These are phyloP conservation scores for Xylaria arbuscula DNA, from an alignment of 2,329 filamentous ascomycete species.

Conservation along the genomic window DNA sequence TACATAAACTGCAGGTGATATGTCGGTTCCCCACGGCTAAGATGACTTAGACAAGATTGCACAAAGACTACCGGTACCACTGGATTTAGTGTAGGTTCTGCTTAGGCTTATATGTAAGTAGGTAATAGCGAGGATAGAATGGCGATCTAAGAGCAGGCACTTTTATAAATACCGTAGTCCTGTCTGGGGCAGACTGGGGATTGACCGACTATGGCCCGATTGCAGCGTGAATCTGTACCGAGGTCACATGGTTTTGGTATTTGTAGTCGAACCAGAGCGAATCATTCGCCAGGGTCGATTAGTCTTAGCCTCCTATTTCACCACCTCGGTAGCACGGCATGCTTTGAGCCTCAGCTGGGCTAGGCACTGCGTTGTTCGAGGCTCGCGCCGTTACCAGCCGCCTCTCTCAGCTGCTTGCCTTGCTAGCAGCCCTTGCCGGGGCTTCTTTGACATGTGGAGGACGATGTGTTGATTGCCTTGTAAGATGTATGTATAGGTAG, in stretches of 20 bases:
- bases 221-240: not conserved
- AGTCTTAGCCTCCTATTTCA: not conserved
- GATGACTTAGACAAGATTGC: slow-evolving; percentile 1
- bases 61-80: not conserved
- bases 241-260: not conserved
- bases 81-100: no score
- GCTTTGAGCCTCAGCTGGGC: slow-evolving; percentile 24
- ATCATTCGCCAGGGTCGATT: not conserved
- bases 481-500: not conserved
- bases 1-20: slow-evolving; percentile 4
- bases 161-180: not conserved
- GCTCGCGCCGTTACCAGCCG: slow-evolving; percentile 18
- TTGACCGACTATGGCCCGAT: not conserved
- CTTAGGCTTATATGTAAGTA: not conserved
- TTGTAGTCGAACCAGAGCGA: slow-evolving; percentile 6
- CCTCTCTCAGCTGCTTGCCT: slow-evolving; percentile 35
- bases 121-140: not conserved
- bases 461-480: no score
- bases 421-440: slow-evolving; percentile 11
- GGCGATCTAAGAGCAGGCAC: slow-evolving; percentile 6
- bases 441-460: not conserved
- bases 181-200: no score
- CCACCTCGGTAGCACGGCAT: not conserved
- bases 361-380: slow-evolving; percentile 15
- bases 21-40: not conserved